These are phyloP conservation scores for Ustilago loliicola DNA, from an alignment of 1,284 basidiomycete species.

Conservation along the genomic window DNA sequence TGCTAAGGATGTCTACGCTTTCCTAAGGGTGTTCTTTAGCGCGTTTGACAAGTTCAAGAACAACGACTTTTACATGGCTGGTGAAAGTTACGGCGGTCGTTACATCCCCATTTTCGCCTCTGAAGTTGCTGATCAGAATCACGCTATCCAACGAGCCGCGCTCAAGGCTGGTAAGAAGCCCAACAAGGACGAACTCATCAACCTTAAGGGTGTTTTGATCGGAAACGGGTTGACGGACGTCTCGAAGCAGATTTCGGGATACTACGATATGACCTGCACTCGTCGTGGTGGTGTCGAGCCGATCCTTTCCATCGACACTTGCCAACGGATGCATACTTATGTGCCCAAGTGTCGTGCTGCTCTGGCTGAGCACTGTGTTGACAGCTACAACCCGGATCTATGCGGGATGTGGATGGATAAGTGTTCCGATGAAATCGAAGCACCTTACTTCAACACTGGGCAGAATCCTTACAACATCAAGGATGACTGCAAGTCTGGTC, in stretches of 20 bases:
- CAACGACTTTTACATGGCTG: slow-evolving; percentile 64
- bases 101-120: slow-evolving; percentile 87
- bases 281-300: slow-evolving; percentile 46
- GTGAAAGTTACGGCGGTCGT: slow-evolving; percentile 75
- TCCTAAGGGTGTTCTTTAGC: slow-evolving; percentile 71
- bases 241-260: slow-evolving; percentile 48
- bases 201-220: slow-evolving; percentile 83
- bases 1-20: slow-evolving; percentile 69
- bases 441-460: slow-evolving; percentile 52
- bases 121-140: slow-evolving; percentile 83
- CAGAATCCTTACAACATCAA: slow-evolving; percentile 65
- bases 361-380: slow-evolving; percentile 42
- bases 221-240: slow-evolving; percentile 76
- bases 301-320: slow-evolving; percentile 52
- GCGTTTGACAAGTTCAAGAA: slow-evolving; percentile 66
- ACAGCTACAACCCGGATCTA: slow-evolving; percentile 36
- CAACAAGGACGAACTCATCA: slow-evolving; percentile 75
- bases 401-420: slow-evolving; percentile 37
- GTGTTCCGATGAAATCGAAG: slow-evolving; percentile 47
- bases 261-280: slow-evolving; percentile 65
- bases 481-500: slow-evolving; percentile 58
- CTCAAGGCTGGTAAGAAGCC: slow-evolving; percentile 74
- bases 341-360: slow-evolving; percentile 36
- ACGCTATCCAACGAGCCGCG: slow-evolving; percentile 71
- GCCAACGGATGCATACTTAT: slow-evolving; percentile 49